phyloP scores from a whole-genome alignment of 805 yeast species.

The Wickerhamiella qilinensis region DNA sequence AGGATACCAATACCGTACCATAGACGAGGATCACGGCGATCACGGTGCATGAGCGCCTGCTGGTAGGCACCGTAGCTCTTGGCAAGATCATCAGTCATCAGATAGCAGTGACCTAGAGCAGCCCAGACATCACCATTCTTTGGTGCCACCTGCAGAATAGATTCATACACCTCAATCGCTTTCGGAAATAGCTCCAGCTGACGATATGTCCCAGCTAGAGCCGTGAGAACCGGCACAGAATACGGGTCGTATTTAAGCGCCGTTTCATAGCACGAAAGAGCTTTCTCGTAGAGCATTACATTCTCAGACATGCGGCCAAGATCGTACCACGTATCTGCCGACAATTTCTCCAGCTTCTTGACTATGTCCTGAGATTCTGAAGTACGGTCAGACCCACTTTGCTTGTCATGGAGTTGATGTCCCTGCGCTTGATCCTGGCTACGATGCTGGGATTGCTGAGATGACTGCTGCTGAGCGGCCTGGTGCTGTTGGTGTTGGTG shows the following conservation, averaged over 20 bases:
- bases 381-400: background rate
- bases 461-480: slow-evolving; percentile 3
- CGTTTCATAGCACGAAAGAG: slow-evolving; percentile 73
- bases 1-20: slow-evolving; percentile 99
- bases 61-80: slow-evolving; percentile 94
- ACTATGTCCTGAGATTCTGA: background rate
- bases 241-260: slow-evolving; percentile 77
- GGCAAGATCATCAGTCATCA: slow-evolving; percentile 91
- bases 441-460: slow-evolving; percentile 9
- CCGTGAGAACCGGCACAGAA: slow-evolving; percentile 69
- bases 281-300: slow-evolving; percentile 76
- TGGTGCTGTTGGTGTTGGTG: slow-evolving; percentile 5
- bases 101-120: slow-evolving; percentile 77
- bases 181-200: slow-evolving; percentile 80
- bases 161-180: slow-evolving; percentile 87
- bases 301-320: slow-evolving; percentile 81
- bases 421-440: slow-evolving; percentile 7
- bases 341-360: slow-evolving; percentile 21
- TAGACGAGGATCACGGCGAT: slow-evolving; percentile 87
- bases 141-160: slow-evolving; percentile 64
- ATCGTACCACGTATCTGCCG: slow-evolving; percentile 61
- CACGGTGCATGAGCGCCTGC: slow-evolving; percentile 82
- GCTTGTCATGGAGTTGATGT: slow-evolving; percentile 1
- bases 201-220: slow-evolving; percentile 76
- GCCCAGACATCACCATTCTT: slow-evolving; percentile 98